Evolutionary conservation across 108 stramenopile species (phyloP).

Genomic region (Pseudonitzschia pungens): DNA sequence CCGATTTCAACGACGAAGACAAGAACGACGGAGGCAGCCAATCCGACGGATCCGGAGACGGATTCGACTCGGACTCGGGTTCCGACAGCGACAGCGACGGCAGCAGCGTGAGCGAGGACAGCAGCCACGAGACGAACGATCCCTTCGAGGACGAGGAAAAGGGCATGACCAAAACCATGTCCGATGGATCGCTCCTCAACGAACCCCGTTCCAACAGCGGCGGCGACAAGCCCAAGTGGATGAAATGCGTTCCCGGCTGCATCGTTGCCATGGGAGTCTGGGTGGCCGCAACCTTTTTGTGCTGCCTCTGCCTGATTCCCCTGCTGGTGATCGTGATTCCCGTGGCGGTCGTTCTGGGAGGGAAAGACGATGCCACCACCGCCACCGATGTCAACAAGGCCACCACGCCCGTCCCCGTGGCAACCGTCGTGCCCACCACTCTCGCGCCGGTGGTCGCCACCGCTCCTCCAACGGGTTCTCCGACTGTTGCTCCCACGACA

Average conservation of each 20-base stretch:
- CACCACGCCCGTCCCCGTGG: no score
- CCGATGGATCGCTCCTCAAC: neutral
- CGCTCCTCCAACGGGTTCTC: neutral
- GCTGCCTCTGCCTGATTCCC: neutral
- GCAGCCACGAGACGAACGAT: neutral
- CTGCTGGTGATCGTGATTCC: neutral
- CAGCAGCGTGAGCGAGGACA: neutral
- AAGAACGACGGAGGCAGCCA: neutral
- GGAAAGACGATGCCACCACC: neutral
- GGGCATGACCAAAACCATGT: neutral
- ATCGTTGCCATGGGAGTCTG: neutral
- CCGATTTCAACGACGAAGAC: neutral
- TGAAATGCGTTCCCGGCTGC: neutral
- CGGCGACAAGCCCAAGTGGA: neutral
- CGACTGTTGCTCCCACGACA: neutral
- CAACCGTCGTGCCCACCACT: no score
- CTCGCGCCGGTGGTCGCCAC: neutral
- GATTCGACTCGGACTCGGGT: neutral
- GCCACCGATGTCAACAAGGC: neutral
- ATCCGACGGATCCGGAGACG: slow-evolving; percentile 2
- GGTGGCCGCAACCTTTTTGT: neutral
- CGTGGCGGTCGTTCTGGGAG: neutral
- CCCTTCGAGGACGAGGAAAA: slow-evolving; percentile 9
- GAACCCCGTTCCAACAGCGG: neutral
- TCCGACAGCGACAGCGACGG: neutral